Percentiles rank a stretch among this genome's conserved stretches.
phyloP scores from a whole-genome alignment of 345 rosid species.

The Salix dunnii region DNA sequence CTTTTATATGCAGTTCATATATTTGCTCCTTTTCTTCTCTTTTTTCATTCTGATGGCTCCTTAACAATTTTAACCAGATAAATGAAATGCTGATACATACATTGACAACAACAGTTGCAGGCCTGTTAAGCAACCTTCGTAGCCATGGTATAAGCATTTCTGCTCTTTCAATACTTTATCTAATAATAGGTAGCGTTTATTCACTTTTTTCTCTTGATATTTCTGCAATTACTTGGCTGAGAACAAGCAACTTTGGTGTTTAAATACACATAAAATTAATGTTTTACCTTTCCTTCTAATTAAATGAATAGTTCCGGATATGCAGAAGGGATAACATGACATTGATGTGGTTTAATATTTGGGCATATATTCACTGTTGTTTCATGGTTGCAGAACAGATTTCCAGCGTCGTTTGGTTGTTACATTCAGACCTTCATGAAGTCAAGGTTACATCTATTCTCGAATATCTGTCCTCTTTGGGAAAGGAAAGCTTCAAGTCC shows the following conservation, averaged over 20 bases:
- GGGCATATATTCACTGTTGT: not conserved
- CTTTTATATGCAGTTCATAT: not conserved
- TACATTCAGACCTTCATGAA: slow-evolving; percentile 77
- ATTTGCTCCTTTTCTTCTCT: not conserved
- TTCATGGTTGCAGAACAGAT: slow-evolving; percentile 50
- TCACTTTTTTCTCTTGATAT: not conserved
- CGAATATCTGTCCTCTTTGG: slow-evolving; percentile 70
- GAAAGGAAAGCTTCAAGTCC: slow-evolving; percentile 60
- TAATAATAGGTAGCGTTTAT: not conserved
- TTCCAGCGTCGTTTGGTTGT: slow-evolving; percentile 64
- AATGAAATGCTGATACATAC: slow-evolving; percentile 68
- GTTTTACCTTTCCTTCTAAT: slow-evolving; percentile 4
- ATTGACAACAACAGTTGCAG: slow-evolving; percentile 56
- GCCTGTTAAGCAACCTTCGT: slow-evolving; percentile 63
- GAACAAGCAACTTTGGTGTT: slow-evolving; percentile 3
- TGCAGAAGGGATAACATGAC: not conserved
- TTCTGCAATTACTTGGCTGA: not conserved
- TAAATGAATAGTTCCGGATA: not conserved
- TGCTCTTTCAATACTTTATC: not conserved
- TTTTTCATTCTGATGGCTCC: slow-evolving; percentile 10
- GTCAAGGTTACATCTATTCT: slow-evolving; percentile 51
- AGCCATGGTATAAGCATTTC: slow-evolving; percentile 54
- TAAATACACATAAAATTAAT: not conserved
- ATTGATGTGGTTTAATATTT: not conserved
- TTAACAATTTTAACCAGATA: slow-evolving; percentile 41